Conservation (phyloP, 441 rosid genomes). For the Raphanus hybrid region DNA sequence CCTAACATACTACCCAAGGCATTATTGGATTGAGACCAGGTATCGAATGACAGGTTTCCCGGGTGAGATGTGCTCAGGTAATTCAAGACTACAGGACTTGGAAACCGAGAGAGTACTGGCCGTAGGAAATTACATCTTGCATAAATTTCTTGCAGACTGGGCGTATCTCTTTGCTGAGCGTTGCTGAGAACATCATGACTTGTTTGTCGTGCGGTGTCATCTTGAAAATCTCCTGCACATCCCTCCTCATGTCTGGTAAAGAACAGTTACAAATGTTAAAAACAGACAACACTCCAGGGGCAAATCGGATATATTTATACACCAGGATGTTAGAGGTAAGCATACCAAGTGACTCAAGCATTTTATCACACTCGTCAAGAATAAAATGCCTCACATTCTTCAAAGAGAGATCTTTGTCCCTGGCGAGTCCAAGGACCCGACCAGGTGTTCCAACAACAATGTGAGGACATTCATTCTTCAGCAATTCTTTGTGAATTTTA, state of each 20-base stretch:
- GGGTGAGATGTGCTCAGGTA: background rate
- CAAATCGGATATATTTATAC: background rate
- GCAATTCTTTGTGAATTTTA: constrained; percentile 47
- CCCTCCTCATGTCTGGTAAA: constrained; percentile 85
- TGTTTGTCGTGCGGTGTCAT: constrained; percentile 99
- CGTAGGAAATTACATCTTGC: constrained; percentile 96
- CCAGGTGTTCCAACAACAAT: constrained; percentile 99
- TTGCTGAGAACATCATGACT: constrained; percentile 99
- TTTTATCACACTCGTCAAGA: constrained; percentile 98
- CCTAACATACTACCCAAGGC: constrained; percentile 11
- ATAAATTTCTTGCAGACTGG: constrained; percentile 99
- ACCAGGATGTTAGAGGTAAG: background rate
- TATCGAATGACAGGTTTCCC: constrained; percentile 15
- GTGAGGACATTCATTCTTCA: constrained; percentile 98
- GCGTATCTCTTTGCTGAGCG: constrained; percentile 99
- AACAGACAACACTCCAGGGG: constrained; percentile 17
- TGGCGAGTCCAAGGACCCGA: constrained; percentile 83
- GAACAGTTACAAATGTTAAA: background rate
- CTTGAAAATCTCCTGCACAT: constrained; percentile 98
- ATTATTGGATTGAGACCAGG: background rate
- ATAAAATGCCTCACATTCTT: constrained; percentile 99
- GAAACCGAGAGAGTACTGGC: constrained; percentile 68
- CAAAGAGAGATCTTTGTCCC: constrained; percentile 93
- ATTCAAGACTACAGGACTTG: constrained; percentile 51
- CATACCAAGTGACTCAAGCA: constrained; percentile 98